Evolutionary conservation across 305 asterid species (phyloP), one percentile per base, ranked within the genome.

Genomic region (Andrographis paniculata): DNA sequence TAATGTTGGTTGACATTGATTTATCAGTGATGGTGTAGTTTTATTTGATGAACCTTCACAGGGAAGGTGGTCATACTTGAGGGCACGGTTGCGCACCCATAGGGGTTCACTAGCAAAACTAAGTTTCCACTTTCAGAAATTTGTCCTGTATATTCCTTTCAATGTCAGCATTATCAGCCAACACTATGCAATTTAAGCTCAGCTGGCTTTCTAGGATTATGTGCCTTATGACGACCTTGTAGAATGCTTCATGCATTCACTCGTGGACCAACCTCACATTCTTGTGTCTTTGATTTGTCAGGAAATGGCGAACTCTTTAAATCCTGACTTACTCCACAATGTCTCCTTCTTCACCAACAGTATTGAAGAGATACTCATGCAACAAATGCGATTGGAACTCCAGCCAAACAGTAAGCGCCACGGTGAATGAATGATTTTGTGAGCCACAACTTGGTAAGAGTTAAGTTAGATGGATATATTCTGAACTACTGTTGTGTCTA

Each of bases 301-400:
- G 97, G 92, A 77, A 58, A 36, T 53, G 74, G 79, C 82, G 1
- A 84, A 84, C 75, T 69, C 79, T 3, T 62, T 71, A 67, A 71
- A 58, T 37, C 39, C 53, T 46, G 52, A 30, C 27, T 19, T 50
- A n/a, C 78, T 84, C 15, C 79, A 51, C 58, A 69, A 69, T 39
- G 52, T 87, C 55, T 63, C 75, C 41, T 68, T 64, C 53, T 84
- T 84, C n/a, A 61, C 68, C 2, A 73, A 75, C 53, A 55, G 52
- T 18, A 69, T 84, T 33, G 97, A 84, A 61, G 92, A 73, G 69
- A 71, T 79, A 52, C 75, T 87, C 22, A 35, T 67, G 73, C 84
- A 71, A 58, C 77, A 76, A 67, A 78, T 69, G 83, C 70, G 66
- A n/a, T 24, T 24, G 30, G 30, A 24, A 8, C 30, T 24, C 30